Percentiles rank a stretch among this genome's conserved stretches.
Conservation (phyloP, 441 rosid genomes). For the Erodium trifolium region DNA sequence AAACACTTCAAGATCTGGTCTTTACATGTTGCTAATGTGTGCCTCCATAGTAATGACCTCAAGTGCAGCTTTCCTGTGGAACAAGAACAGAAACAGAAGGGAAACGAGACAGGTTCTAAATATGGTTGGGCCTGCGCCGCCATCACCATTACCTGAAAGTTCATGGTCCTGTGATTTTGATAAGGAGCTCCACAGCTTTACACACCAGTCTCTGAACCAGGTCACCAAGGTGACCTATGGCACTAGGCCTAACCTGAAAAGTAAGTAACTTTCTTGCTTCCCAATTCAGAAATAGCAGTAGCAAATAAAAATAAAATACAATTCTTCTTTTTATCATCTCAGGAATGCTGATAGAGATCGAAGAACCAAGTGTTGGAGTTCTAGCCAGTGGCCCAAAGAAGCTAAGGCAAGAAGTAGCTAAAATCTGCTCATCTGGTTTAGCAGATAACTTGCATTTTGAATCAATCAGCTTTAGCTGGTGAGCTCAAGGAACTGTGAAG, state of each 20-base stretch:
- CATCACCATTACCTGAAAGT: constrained; percentile 19
- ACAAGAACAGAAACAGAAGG: constrained; percentile 34
- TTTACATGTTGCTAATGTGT: constrained; percentile 40
- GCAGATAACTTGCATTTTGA: constrained; percentile 24
- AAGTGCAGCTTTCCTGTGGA: constrained; percentile 45
- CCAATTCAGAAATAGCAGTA: not conserved
- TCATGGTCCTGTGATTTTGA: constrained; percentile 20
- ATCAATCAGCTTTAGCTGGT: constrained; percentile 31
- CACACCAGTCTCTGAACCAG: constrained; percentile 37
- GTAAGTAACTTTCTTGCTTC: constrained; percentile 24
- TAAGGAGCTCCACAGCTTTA: constrained; percentile 56
- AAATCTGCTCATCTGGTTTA: constrained; percentile 21
- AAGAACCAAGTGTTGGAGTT: constrained; percentile 56
- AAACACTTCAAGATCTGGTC: constrained; percentile 19
- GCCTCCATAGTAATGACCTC: constrained; percentile 39
- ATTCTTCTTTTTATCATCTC: constrained; percentile 6
- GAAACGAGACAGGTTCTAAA: constrained; percentile 37
- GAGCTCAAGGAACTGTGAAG: constrained; percentile 7
- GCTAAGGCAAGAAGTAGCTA: constrained; percentile 28
- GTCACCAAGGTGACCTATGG: constrained; percentile 53
- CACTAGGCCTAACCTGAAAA: constrained; percentile 55
- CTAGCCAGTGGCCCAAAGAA: constrained; percentile 57
- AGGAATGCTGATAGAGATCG: constrained; percentile 36
- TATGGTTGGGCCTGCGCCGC: constrained; percentile 27
- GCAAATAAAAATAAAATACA: not conserved